These are phyloP conservation scores for Fusarium nurragi DNA, from an alignment of 2,329 filamentous ascomycete genomes.

Conservation along the genomic window DNA sequence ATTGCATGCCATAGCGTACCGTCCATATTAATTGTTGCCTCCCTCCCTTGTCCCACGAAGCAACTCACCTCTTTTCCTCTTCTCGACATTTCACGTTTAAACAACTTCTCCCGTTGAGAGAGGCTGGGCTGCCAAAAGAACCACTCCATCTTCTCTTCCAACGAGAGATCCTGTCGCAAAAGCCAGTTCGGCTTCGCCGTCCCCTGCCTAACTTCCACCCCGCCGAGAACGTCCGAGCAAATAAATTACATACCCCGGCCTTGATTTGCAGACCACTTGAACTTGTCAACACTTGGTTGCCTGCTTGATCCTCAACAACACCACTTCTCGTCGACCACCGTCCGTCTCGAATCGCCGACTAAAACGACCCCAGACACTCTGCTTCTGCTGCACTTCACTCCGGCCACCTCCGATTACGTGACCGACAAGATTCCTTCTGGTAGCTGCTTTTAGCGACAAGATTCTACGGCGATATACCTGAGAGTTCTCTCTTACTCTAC, in stretches of 20 bases:
- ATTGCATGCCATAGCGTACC: slow-evolving; percentile 6
- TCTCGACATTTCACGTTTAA: not conserved
- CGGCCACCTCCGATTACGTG: slow-evolving; percentile 36
- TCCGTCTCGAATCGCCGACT: not conserved
- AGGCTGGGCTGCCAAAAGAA: not conserved
- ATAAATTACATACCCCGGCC: slow-evolving; percentile 23
- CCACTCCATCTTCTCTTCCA: not conserved
- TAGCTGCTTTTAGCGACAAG: slow-evolving; percentile 9
- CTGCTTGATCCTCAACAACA: not conserved
- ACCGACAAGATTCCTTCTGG: slow-evolving; percentile 17
- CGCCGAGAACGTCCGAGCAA: slow-evolving; percentile 44
- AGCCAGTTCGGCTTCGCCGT: slow-evolving; percentile 35
- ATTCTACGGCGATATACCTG: not conserved
- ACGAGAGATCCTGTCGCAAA: slow-evolving; percentile 28
- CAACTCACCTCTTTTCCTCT: not conserved
- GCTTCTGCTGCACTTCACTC: not conserved
- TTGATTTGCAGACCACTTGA: not conserved
- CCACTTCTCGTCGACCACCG: not conserved
- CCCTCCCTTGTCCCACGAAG: slow-evolving; percentile 23
- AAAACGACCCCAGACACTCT: not conserved
- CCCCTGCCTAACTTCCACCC: slow-evolving; percentile 31
- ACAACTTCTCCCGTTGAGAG: not conserved
- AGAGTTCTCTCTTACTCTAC: not conserved
- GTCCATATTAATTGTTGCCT: slow-evolving; percentile 24
- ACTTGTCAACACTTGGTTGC: not conserved